A percentile compares a stretch with the other conserved stretches of the same genome.
Evolutionary conservation across 116 monocot genomes (phyloP).

Genomic region (Posidonia oceanica): DNA sequence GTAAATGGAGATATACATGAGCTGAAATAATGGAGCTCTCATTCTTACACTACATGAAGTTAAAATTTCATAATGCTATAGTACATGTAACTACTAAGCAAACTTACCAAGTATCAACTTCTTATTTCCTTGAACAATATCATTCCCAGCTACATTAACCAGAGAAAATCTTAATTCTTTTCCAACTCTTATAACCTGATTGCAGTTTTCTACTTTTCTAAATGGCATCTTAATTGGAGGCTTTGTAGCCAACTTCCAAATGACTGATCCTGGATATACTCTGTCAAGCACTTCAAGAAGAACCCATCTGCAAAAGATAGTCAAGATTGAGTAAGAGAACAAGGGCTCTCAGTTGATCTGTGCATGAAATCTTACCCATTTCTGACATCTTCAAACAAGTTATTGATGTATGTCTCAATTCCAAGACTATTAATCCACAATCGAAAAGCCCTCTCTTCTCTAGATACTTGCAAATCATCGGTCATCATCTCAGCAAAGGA

Average conservation of each 20-base stretch:
- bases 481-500: conserved; percentile 39
- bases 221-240: conserved; percentile 95
- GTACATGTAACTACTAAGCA: neutral
- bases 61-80: no score
- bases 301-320: conserved; percentile 55
- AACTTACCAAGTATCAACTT: conserved; percentile 73
- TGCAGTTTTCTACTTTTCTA: conserved; percentile 93
- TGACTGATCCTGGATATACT: conserved; percentile 74
- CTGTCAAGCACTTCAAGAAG: conserved; percentile 84
- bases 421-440: conserved; percentile 98
- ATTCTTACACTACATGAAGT: no score
- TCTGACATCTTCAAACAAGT: conserved; percentile 91
- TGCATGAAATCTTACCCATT: conserved; percentile 50
- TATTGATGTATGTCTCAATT: conserved; percentile 62
- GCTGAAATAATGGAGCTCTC: no score
- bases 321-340: neutral
- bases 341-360: neutral
- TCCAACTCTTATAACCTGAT: conserved; percentile 76
- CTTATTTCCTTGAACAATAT: conserved; percentile 92
- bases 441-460: conserved; percentile 88
- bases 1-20: no score
- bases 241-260: conserved; percentile 75
- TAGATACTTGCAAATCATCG: conserved; percentile 59
- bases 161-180: conserved; percentile 72
- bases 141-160: conserved; percentile 81